Evolutionary conservation across 2,329 filamentous ascomycete species (phyloP).

Genomic region (Neoarthrinium moseri): DNA sequence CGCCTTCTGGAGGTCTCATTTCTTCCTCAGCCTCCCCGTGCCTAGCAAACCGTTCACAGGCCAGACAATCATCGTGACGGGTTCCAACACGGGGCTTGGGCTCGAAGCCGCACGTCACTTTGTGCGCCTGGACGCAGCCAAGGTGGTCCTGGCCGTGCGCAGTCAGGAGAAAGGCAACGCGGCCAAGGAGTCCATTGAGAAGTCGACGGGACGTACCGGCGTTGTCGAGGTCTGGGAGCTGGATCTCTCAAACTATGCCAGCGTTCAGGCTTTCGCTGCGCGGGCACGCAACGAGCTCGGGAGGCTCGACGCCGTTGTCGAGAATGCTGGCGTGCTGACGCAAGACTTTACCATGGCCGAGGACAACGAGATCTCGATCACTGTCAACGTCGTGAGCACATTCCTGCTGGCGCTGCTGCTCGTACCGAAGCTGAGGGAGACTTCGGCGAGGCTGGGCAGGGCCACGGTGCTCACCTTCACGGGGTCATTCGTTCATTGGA

Average conservation of each 20-base stretch:
- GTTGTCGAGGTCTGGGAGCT: conserved; percentile 42
- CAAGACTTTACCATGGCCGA: conserved; percentile 34
- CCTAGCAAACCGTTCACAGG: conserved; percentile 22
- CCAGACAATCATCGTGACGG: conserved; percentile 33
- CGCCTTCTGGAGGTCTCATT: conserved; percentile 4
- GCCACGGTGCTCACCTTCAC: conserved; percentile 15
- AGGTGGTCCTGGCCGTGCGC: conserved; percentile 32
- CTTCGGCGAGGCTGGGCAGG: conserved; percentile 10
- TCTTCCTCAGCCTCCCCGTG: conserved; percentile 14
- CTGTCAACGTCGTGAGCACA: conserved; percentile 30
- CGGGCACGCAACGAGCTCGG: conserved; percentile 29
- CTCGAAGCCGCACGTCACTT: conserved; percentile 33
- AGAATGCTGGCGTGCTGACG: conserved; percentile 42
- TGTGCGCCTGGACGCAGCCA: conserved; percentile 12
- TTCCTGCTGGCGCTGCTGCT: conserved; percentile 28
- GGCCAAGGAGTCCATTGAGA: conserved; percentile 33
- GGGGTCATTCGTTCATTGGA: conserved; percentile 15
- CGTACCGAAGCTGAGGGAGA: conserved; percentile 27
- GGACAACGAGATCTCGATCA: conserved; percentile 48
- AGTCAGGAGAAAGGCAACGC: conserved; percentile 26
- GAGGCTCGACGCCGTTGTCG: conserved; percentile 42
- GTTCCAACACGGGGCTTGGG: conserved; percentile 33
- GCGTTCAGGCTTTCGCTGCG: conserved; percentile 36
- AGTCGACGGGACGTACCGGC: not conserved
- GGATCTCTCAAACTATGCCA: conserved; percentile 39